phyloP scores from a whole-genome alignment of 192 early-diverging fungal species.

The Diversispora epigaea region DNA sequence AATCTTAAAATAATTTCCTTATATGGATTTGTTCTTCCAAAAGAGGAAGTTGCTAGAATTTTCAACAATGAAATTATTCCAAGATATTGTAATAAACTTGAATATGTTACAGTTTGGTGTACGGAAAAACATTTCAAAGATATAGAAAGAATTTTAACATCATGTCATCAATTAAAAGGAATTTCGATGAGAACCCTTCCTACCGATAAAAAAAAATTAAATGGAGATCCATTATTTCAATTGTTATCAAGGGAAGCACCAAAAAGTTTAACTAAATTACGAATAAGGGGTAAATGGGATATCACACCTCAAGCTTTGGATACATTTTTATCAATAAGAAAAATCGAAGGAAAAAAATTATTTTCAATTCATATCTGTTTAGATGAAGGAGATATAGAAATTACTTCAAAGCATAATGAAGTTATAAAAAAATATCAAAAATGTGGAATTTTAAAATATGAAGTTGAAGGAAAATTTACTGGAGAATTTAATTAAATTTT shows the following conservation, averaged over 20 bases:
- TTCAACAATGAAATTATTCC: background rate
- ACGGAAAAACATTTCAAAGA: background rate
- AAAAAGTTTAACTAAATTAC: background rate
- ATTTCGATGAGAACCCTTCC: background rate
- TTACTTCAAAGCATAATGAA: background rate
- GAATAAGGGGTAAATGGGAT: background rate
- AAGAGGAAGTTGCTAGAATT: background rate
- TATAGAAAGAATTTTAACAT: background rate
- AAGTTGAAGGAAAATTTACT: no score
- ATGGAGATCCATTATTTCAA: background rate
- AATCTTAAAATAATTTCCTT: slow-evolving; percentile 7
- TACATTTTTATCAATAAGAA: background rate
- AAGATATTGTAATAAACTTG: background rate
- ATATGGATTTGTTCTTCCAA: background rate
- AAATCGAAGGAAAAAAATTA: background rate
- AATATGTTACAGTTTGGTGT: slow-evolving; percentile 9
- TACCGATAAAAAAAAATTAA: background rate
- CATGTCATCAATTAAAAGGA: slow-evolving; percentile 1
- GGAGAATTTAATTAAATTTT: no score
- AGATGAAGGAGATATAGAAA: slow-evolving; percentile 6
- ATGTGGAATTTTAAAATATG: no score
- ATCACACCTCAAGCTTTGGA: background rate
- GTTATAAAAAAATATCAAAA: no score
- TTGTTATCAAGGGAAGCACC: background rate
- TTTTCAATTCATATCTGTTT: background rate